Evolutionary conservation across 768 basidiomycete genomes (phyloP).

Genomic region (Kwoniella mangroviensis): DNA sequence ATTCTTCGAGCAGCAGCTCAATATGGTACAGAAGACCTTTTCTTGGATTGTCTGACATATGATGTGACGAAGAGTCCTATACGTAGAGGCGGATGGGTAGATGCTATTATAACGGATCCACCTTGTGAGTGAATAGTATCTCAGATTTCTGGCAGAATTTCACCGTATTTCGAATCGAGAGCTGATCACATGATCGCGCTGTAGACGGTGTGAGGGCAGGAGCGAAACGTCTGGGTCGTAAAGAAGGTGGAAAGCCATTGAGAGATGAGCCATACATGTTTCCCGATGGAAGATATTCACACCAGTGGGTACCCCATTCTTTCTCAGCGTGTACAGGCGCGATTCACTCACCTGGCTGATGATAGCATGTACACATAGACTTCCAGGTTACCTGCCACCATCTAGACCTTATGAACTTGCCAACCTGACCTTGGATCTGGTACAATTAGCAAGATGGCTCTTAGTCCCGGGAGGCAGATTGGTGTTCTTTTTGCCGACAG

Average conservation of each 20-base stretch:
- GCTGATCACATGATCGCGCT: neutral
- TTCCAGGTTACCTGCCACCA: conserved; percentile 75
- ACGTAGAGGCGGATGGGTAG: conserved; percentile 86
- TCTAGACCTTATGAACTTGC: conserved; percentile 91
- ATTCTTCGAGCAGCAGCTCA: conserved; percentile 79
- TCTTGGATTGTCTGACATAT: conserved; percentile 86
- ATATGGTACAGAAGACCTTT: conserved; percentile 73
- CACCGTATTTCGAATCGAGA: neutral
- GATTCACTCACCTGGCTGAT: no score
- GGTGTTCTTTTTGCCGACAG: conserved; percentile 82
- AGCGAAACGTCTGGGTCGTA: conserved; percentile 59
- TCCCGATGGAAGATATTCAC: conserved; percentile 55
- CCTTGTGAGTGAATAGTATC: conserved; percentile 68
- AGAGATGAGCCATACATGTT: conserved; percentile 52
- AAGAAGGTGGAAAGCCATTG: conserved; percentile 41
- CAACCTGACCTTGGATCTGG: conserved; percentile 77
- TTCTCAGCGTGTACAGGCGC: no score
- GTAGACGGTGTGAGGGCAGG: conserved; percentile 81
- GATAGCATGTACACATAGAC: neutral
- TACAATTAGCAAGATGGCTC: conserved; percentile 78
- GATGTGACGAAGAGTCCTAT: conserved; percentile 90
- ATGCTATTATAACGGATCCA: conserved; percentile 92
- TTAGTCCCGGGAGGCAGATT: conserved; percentile 84
- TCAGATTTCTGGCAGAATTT: neutral
- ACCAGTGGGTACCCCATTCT: no score